Percentiles rank a stretch among this genome's conserved stretches.
Evolutionary conservation across 805 yeast genomes (phyloP).

Genomic region (Candida taoyuanica): DNA sequence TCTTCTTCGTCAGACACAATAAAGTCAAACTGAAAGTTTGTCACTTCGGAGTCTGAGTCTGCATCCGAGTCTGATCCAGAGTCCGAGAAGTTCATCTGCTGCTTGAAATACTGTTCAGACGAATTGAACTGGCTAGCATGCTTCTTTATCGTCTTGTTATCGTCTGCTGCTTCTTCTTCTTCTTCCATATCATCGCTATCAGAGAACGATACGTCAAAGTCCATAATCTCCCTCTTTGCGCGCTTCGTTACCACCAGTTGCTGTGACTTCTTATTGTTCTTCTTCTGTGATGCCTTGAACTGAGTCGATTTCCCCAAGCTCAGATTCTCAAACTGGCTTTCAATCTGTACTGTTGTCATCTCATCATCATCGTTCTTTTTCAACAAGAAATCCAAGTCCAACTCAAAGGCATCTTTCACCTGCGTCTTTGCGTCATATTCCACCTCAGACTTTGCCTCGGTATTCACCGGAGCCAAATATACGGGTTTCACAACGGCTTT

Average conservation of each 20-base stretch:
- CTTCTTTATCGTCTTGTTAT: neutral
- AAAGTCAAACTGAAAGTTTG: conserved; percentile 6
- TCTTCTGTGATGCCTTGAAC: neutral
- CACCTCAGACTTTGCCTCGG: neutral
- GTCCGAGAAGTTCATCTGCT: conserved; percentile 7
- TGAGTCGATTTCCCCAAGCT: neutral
- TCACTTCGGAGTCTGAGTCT: neutral
- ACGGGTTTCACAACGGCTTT: neutral
- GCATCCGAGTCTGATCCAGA: conserved; percentile 1
- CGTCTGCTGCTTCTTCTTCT: conserved; percentile 1
- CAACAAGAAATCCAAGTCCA: conserved; percentile 18
- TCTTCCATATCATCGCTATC: conserved; percentile 10
- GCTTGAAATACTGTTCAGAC: conserved; percentile 9
- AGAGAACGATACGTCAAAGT: conserved; percentile 19
- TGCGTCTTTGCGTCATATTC: conserved; percentile 20
- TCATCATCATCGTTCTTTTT: neutral
- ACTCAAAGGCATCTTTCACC: conserved; percentile 17
- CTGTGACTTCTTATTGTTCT: too few relatives aligned
- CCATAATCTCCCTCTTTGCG: conserved; percentile 18
- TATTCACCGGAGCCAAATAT: conserved; percentile 14
- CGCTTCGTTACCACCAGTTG: conserved; percentile 6
- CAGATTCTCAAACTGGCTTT: too few relatives aligned
- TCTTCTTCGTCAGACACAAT: conserved; percentile 16
- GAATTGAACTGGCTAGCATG: conserved; percentile 4
- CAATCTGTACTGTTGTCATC: too few relatives aligned